Conservation (phyloP, 306 rosid species). For the Senna tora region DNA sequence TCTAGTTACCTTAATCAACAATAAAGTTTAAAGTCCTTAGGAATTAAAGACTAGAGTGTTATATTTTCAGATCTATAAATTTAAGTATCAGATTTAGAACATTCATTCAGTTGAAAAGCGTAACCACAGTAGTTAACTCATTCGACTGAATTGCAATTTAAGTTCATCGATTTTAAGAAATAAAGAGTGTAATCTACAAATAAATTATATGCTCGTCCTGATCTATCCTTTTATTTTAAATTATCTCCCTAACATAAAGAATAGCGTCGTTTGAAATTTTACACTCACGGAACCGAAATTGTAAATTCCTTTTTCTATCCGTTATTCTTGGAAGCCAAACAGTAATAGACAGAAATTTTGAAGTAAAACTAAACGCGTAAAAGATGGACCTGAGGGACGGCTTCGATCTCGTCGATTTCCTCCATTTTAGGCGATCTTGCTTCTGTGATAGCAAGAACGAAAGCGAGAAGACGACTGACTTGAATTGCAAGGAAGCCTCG, state of each 20-base stretch:
- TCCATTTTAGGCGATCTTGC: conserved; percentile 59
- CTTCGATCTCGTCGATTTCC: conserved; percentile 84
- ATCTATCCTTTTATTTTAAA: neutral
- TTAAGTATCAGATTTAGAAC: neutral
- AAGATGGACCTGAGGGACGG: conserved; percentile 71
- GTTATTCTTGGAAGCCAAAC: conserved; percentile 39
- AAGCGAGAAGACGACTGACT: neutral
- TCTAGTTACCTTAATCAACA: conserved; percentile 2
- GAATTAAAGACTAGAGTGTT: conserved; percentile 1
- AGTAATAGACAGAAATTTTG: conserved; percentile 12
- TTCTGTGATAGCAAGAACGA: conserved; percentile 11
- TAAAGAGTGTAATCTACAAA: conserved; percentile 5
- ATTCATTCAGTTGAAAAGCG: conserved; percentile 6
- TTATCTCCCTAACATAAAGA: conserved; percentile 11
- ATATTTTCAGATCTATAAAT: neutral
- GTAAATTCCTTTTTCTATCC: conserved; percentile 1
- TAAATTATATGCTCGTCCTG: neutral
- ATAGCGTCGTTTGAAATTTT: conserved; percentile 19
- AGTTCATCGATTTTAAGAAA: conserved; percentile 22
- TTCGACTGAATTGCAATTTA: conserved; percentile 32
- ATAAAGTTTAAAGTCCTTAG: neutral
- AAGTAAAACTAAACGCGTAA: conserved; percentile 20
- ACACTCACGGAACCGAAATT: conserved; percentile 15
- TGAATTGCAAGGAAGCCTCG: conserved; percentile 1
- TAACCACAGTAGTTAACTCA: neutral